Percentiles rank a stretch among this genome's conserved stretches.
These are phyloP conservation scores for Blepharisma japonicum DNA, from an alignment of 73 alveolate genomes.

Conservation along the genomic window DNA sequence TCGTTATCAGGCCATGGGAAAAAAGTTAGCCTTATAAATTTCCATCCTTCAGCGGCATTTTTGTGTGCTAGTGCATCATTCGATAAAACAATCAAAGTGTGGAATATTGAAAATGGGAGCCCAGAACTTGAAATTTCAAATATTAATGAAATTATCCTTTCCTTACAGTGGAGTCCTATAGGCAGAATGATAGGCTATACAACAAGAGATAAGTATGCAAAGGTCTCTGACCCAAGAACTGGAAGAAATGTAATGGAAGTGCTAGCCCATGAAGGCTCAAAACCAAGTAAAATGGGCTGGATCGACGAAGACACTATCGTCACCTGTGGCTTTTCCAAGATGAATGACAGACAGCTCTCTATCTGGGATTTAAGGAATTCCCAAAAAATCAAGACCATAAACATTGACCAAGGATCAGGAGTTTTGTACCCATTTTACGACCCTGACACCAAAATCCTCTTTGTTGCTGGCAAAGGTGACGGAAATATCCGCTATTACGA, in stretches of 20 bases:
- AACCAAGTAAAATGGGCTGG: conserved; percentile 82
- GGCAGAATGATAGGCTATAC: conserved; percentile 79
- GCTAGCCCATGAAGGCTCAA: conserved; percentile 84
- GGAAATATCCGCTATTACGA: conserved; percentile 65
- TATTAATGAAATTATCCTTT: conserved; percentile 46
- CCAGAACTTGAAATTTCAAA: conserved; percentile 36
- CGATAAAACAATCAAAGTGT: conserved; percentile 77
- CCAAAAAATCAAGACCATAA: conserved; percentile 41
- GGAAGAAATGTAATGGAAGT: conserved; percentile 48
- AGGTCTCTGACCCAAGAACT: conserved; percentile 86
- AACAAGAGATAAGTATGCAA: conserved; percentile 75
- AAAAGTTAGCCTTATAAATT: conserved; percentile 74
- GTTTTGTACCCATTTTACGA: conserved; percentile 85
- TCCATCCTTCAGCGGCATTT: conserved; percentile 80
- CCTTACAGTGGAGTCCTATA: conserved; percentile 86
- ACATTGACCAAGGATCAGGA: conserved; percentile 75
- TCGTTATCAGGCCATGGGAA: conserved; percentile 83
- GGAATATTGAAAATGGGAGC: conserved; percentile 82
- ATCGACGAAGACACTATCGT: conserved; percentile 61
- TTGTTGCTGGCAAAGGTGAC: conserved; percentile 88
- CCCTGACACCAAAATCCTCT: conserved; percentile 63
- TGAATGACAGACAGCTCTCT: conserved; percentile 76
- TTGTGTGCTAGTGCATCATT: conserved; percentile 77
- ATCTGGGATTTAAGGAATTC: conserved; percentile 86
- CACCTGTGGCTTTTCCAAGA: conserved; percentile 78